These are phyloP conservation scores for Monilinia fructicola DNA, from an alignment of 2,329 filamentous ascomycete species.

Conservation along the genomic window DNA sequence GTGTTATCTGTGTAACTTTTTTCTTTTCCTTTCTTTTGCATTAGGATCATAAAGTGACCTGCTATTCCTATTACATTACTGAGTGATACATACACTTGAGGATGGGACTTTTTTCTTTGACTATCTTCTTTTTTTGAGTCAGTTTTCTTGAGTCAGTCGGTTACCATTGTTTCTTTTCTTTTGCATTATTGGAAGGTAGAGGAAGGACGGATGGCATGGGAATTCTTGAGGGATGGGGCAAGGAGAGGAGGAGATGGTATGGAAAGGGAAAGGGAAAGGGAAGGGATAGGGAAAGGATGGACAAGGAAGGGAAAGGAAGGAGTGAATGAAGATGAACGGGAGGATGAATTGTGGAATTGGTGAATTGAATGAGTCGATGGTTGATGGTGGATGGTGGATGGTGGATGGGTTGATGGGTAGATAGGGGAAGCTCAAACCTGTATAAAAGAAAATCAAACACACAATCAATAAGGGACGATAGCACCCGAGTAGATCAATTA, in stretches of 20 bases:
- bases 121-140: background rate
- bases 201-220: background rate
- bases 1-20: slow-evolving; percentile 39
- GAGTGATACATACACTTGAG: background rate
- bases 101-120: background rate
- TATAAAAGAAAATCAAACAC: slow-evolving; percentile 19
- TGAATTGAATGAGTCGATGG: background rate
- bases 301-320: background rate
- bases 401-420: background rate
- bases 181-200: background rate
- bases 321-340: background rate
- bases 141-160: slow-evolving; percentile 10
- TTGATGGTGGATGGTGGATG: too few species aligned
- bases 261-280: background rate
- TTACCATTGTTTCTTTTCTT: slow-evolving; percentile 2
- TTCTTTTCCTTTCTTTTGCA: slow-evolving; percentile 14
- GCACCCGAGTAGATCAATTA: slow-evolving; percentile 2
- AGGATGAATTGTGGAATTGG: background rate
- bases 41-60: slow-evolving; percentile 14
- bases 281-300: too few species aligned
- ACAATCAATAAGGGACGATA: background rate
- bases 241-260: background rate
- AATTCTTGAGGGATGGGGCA: background rate
- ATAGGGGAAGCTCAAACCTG: background rate
- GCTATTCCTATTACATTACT: slow-evolving; percentile 7